Base-by-base conservation (phyloP, 176 grass and related monocot species). In the Urochloa ruziziensis region DNA sequence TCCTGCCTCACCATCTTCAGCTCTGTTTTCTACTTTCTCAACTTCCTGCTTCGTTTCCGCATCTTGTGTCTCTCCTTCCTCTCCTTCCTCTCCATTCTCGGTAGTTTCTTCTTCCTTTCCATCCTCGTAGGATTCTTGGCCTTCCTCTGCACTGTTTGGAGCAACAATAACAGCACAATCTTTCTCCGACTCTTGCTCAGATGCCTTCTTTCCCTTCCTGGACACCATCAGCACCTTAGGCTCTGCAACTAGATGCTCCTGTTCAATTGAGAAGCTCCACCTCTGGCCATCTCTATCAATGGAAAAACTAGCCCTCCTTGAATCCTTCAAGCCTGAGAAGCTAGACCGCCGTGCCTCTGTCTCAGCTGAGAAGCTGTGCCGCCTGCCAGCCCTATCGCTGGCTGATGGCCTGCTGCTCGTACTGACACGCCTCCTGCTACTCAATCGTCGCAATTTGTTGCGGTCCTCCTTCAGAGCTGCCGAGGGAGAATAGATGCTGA, bases 251-350 rank as follows among this genome's bases (percentile, higher is more conserved):
- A 98, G 91, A 80, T 90, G 89, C 58, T 95, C 93, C 79, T 91
- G 89, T 61, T 98, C 93, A 56, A 98, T 89, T 4, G 80, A 96
- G 87, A 98, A 98, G 87, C 91, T 98, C 96, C 91, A 96, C 43
- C 93, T 91, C 28, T 73, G 71, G 5, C 84, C 93, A 92, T 92
- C 90, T 85, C 78, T 88, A 32, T 98, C 91, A 59, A 92, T 70
- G 63, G 96, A 98, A 80, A 98, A 96, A 84, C 96, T 98, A 17
- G 93, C 91, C 75, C 93, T 87, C 65, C 91, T 93, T 2, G 76
- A 78, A 54, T 98, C 93, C 83, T 94, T 95, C 62, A 90, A 60
- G 43, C 86, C 89, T 2, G 87, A 86, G 81, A 93, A 91, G 76
- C 93, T 95, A 42, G 87, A 83, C 12, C 83, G 77, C 35, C 89